Conservation (phyloP, 495 filamentous ascomycete genomes). For the Penicillium parvum region DNA sequence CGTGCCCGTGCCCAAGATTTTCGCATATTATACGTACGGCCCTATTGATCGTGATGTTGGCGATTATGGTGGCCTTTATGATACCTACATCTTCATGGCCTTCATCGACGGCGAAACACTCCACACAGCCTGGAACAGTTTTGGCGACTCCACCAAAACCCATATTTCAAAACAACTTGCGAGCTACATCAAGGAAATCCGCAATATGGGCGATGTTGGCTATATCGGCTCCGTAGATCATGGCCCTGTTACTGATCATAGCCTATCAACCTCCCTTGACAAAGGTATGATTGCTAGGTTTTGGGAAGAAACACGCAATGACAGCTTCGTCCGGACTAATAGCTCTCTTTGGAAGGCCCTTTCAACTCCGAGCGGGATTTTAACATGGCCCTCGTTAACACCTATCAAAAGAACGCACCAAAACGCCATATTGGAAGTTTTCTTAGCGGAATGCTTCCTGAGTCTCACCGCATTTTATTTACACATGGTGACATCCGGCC, state of each 20-base stretch:
- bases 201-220: background rate
- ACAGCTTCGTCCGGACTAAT: no score
- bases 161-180: background rate
- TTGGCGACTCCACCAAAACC: background rate
- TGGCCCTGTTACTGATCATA: background rate
- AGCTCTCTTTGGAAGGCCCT: background rate
- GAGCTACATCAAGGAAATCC: background rate
- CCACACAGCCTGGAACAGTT: background rate
- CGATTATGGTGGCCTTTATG: background rate
- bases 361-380: background rate
- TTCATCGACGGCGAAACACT: background rate
- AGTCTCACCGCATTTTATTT: background rate
- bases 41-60: conserved; percentile 10
- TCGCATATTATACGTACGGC: conserved; percentile 23
- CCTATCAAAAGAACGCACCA: background rate
- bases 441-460: background rate
- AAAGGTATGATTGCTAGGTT: background rate
- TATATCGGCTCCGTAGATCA: background rate
- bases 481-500: background rate
- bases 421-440: background rate
- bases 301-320: no score
- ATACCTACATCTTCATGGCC: background rate
- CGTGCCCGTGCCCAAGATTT: conserved; percentile 26
- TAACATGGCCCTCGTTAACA: background rate
- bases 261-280: background rate